Evolutionary conservation across 2,329 filamentous ascomycete species (phyloP).

Genomic region (Fusarium luffae): DNA sequence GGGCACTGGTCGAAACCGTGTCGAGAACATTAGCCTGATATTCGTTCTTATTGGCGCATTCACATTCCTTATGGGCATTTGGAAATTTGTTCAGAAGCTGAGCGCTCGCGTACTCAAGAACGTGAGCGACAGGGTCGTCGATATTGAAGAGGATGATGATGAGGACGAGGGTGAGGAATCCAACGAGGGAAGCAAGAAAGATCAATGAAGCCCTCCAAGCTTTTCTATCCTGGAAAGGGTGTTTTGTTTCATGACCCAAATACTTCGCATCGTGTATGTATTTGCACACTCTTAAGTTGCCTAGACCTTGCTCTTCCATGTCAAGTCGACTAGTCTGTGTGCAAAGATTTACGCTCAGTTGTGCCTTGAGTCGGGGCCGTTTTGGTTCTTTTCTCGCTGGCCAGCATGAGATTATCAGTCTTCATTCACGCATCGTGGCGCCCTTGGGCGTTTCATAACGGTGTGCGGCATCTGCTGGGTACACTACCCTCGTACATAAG

Average conservation of each 20-base stretch:
- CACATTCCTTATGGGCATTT: slow-evolving; percentile 86
- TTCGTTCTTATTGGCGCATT: slow-evolving; percentile 82
- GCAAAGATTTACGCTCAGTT: slow-evolving; percentile 76
- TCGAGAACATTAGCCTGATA: slow-evolving; percentile 82
- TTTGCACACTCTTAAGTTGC: slow-evolving; percentile 98
- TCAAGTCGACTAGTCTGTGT: slow-evolving; percentile 97
- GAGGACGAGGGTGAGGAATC: slow-evolving; percentile 66
- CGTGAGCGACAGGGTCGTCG: slow-evolving; percentile 82
- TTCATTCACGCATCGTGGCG: slow-evolving; percentile 40
- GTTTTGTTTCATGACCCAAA: neutral
- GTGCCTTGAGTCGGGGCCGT: slow-evolving; percentile 60
- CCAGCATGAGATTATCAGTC: slow-evolving; percentile 49
- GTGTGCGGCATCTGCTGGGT: slow-evolving; percentile 52
- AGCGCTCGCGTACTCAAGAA: slow-evolving; percentile 78
- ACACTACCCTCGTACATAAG: slow-evolving; percentile 49
- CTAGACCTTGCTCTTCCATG: slow-evolving; percentile 79
- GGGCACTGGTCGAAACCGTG: slow-evolving; percentile 78
- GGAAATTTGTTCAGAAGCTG: slow-evolving; percentile 81
- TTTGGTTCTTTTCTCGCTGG: slow-evolving; percentile 57
- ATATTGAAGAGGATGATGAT: slow-evolving; percentile 73
- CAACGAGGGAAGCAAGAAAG: slow-evolving; percentile 54
- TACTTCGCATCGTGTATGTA: slow-evolving; percentile 15
- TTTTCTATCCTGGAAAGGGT: neutral
- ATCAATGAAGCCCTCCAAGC: slow-evolving; percentile 41
- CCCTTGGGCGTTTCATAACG: slow-evolving; percentile 46